phyloP scores from a whole-genome alignment of 441 rosid genomes.

The Pelargonium fulgidum region DNA sequence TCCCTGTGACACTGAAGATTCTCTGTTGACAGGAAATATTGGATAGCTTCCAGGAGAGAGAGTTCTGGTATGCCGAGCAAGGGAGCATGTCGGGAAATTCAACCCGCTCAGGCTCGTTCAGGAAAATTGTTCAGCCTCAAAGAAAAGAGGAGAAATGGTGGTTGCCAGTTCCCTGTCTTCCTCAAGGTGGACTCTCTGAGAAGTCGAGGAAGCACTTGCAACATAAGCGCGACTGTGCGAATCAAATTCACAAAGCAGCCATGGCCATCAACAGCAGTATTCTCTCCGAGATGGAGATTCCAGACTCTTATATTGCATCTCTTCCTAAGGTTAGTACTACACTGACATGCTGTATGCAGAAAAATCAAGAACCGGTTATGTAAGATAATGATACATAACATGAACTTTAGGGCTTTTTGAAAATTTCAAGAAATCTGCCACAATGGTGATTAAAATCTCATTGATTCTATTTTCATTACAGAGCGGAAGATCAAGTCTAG shows the following conservation, averaged over 20 bases:
- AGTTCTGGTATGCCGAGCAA: slow-evolving; percentile 61
- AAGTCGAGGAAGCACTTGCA: slow-evolving; percentile 42
- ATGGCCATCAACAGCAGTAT: slow-evolving; percentile 54
- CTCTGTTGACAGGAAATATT: slow-evolving; percentile 43
- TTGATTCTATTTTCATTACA: slow-evolving; percentile 10
- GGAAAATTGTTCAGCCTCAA: slow-evolving; percentile 39
- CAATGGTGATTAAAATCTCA: too few species aligned
- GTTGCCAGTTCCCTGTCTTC: slow-evolving; percentile 68
- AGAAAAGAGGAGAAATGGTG: slow-evolving; percentile 70
- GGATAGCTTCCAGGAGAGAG: slow-evolving; percentile 49
- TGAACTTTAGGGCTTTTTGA: too few species aligned
- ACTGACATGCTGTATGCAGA: neutral
- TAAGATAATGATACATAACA: too few species aligned
- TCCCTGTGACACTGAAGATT: neutral
- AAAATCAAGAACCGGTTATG: too few species aligned
- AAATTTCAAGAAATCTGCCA: too few species aligned
- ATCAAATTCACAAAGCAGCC: slow-evolving; percentile 69
- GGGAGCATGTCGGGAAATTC: slow-evolving; percentile 49
- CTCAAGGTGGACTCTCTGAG: slow-evolving; percentile 50
- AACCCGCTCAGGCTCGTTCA: slow-evolving; percentile 52
- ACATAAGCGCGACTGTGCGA: slow-evolving; percentile 50
- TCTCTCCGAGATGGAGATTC: slow-evolving; percentile 67
- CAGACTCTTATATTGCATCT: slow-evolving; percentile 48
- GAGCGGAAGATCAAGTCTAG: slow-evolving; percentile 57
- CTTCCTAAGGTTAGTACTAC: slow-evolving; percentile 51